Evolutionary conservation across 2,329 filamentous ascomycete genomes (phyloP).

Genomic region (Monilinia fructigena): DNA sequence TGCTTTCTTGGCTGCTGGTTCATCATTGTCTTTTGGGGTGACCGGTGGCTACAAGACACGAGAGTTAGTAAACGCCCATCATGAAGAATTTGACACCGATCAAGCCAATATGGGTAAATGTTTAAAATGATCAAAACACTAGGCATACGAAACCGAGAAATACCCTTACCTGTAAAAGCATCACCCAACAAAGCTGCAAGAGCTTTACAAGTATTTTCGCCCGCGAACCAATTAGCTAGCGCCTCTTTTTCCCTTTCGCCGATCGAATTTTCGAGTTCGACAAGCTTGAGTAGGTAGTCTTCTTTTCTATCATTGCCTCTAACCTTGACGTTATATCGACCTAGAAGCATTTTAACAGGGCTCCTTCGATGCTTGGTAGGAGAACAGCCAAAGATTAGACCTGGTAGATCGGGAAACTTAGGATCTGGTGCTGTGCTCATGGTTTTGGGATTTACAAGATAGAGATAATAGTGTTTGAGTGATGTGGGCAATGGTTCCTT

Average conservation of each 20-base stretch:
- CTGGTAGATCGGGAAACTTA: not conserved
- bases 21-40: not conserved
- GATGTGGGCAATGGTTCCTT: not conserved
- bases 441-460: not conserved
- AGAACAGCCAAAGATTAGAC: not conserved
- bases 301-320: not conserved
- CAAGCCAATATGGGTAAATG: no score
- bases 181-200: not conserved
- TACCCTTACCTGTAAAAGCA: not conserved
- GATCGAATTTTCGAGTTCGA: not conserved
- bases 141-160: no score
- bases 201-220: not conserved
- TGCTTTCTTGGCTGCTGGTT: not conserved
- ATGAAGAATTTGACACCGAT: no score
- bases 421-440: not conserved
- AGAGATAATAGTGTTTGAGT: not conserved
- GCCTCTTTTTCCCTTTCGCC: slow-evolving; percentile 10
- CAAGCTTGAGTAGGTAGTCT: not conserved
- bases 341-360: not conserved
- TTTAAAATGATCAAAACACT: no score
- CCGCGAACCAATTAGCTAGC: slow-evolving; percentile 3
- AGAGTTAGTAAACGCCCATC: not conserved
- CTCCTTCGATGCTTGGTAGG: not conserved
- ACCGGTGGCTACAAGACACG: not conserved
- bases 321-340: not conserved